Conservation (phyloP, 805 yeast species). For the Yarrowia keelungensis region DNA sequence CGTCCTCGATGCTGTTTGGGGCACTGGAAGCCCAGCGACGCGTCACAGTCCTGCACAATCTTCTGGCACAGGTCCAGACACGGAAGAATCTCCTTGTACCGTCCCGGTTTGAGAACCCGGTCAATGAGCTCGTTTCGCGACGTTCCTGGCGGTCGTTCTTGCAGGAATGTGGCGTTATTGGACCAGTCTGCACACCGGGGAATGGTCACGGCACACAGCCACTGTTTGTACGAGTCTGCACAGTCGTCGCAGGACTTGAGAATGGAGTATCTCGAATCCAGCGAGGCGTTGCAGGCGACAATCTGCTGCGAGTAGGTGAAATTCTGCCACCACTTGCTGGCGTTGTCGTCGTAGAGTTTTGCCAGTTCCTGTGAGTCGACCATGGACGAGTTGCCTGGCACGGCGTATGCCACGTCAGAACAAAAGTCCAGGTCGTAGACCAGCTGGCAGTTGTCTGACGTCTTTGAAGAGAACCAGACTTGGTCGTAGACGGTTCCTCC, state of each 20-base stretch:
- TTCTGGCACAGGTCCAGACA: constrained; percentile 81
- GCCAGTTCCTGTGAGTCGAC: constrained; percentile 52
- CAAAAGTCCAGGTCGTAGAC: constrained; percentile 81
- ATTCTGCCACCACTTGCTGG: constrained; percentile 62
- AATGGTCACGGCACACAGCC: constrained; percentile 89
- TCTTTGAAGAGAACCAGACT: constrained; percentile 60
- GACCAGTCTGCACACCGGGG: constrained; percentile 75
- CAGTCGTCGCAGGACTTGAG: constrained; percentile 77
- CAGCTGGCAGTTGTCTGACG: constrained; percentile 70
- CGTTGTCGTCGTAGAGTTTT: constrained; percentile 67
- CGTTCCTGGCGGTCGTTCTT: constrained; percentile 56
- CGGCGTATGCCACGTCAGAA: constrained; percentile 82
- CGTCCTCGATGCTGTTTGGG: constrained; percentile 55
- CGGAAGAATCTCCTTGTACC: constrained; percentile 83
- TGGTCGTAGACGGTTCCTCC: constrained; percentile 69
- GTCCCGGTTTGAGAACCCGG: constrained; percentile 60
- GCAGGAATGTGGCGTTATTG: constrained; percentile 49
- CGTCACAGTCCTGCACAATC: constrained; percentile 83
- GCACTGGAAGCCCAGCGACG: constrained; percentile 75
- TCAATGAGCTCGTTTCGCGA: constrained; percentile 71
- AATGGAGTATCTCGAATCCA: constrained; percentile 73
- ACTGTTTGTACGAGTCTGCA: constrained; percentile 69
- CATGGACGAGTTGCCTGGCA: constrained; percentile 61
- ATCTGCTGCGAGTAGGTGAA: constrained; percentile 80
- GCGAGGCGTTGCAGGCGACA: constrained; percentile 72